Conservation (phyloP, 805 yeast genomes). For the Kurtzmaniella fragi region DNA sequence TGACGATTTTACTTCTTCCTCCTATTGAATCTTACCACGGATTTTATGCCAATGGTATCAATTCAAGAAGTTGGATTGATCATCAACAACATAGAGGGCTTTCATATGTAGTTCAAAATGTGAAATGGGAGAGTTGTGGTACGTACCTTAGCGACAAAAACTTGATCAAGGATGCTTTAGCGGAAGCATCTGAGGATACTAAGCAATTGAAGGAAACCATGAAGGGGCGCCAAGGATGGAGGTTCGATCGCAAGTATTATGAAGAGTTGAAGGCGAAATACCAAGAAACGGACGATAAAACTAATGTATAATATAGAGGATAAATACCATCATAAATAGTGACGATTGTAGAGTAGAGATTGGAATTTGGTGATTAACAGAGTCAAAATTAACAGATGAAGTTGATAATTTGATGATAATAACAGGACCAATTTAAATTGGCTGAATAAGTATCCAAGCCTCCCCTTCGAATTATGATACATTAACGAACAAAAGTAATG, state of each 20-base stretch:
- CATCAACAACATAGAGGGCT: conserved; percentile 68
- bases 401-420: no score
- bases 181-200: conserved; percentile 20
- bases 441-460: no score
- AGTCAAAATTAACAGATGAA: no score
- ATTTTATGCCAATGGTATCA: conserved; percentile 59
- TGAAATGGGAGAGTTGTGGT: conserved; percentile 41
- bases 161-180: conserved; percentile 23
- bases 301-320: background rate
- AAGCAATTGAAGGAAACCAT: conserved; percentile 13
- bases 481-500: no score
- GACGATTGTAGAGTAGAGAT: no score
- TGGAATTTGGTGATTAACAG: no score
- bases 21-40: conserved; percentile 62
- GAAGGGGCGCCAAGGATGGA: conserved; percentile 25
- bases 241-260: conserved; percentile 23
- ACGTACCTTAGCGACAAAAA: conserved; percentile 23
- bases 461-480: no score
- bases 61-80: conserved; percentile 67
- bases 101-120: conserved; percentile 57
- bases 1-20: conserved; percentile 63
- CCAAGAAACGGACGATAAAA: conserved; percentile 5
- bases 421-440: no score
- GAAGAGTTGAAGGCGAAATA: conserved; percentile 22
- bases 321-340: no score